Evolutionary conservation across 345 rosid genomes (phyloP).

Genomic region (Salix caprea): DNA sequence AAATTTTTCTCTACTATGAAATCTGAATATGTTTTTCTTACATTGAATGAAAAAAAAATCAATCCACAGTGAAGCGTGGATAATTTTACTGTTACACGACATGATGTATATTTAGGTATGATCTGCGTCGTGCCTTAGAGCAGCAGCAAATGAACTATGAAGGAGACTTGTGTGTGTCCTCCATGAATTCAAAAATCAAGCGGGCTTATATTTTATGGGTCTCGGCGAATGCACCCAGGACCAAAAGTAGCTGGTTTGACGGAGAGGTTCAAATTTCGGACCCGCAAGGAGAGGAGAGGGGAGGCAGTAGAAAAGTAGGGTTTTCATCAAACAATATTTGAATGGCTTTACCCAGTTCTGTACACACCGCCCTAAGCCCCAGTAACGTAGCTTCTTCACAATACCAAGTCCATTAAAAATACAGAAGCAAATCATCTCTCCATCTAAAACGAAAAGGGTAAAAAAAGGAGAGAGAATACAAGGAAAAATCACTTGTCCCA

Average conservation of each 20-base stretch:
- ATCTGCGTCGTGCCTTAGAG: too few relatives aligned
- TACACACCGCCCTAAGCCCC: slow-evolving; percentile 22
- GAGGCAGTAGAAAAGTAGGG: neutral
- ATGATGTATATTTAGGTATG: too few relatives aligned
- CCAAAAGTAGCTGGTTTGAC: neutral
- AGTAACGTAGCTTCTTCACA: slow-evolving; percentile 13
- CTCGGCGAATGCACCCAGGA: neutral
- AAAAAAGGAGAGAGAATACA: neutral
- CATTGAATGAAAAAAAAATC: too few relatives aligned
- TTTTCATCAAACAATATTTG: slow-evolving; percentile 9
- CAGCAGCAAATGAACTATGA: too few relatives aligned
- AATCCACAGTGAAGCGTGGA: too few relatives aligned
- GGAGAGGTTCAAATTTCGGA: neutral
- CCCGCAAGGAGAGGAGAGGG: neutral
- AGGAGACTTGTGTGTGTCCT: neutral
- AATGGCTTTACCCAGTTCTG: slow-evolving; percentile 15
- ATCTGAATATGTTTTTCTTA: too few relatives aligned
- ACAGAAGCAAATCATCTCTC: slow-evolving; percentile 35
- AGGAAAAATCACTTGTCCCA: slow-evolving; percentile 8
- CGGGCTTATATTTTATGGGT: neutral
- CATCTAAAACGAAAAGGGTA: slow-evolving; percentile 15
- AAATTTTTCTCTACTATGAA: too few relatives aligned
- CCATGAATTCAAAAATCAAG: neutral
- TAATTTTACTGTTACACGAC: too few relatives aligned
- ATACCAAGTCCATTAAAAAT: slow-evolving; percentile 15